Base-by-base conservation (phyloP, 176 grass and related monocot species). In the Saccharum spontaneum region DNA sequence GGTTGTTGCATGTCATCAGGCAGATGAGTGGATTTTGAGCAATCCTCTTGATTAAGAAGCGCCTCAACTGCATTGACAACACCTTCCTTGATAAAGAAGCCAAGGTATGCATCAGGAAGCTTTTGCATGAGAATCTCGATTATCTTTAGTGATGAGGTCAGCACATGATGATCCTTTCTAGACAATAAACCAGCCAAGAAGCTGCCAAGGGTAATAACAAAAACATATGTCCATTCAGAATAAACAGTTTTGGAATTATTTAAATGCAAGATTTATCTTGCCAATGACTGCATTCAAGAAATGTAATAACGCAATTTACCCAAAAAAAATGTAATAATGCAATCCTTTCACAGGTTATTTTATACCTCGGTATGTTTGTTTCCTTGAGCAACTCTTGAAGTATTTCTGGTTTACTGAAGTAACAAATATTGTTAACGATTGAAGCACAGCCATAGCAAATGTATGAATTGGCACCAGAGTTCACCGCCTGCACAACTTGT, bases 81-180 rank as follows among this genome's bases (percentile, higher is more conserved):
- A 39, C 97, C 97, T 94, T 96, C 97, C 83, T 99, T 99, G 82
- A 99, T 89, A 87, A 99, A 99, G 16, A 85, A 99, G 71, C 87
- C 89, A 78, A 96, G 91, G 86, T 96, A 99, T 82, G 87, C 86
- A 92, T 87, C 81, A 16, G 97, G 93, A 87, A 99, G 87, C 79
- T 99, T 99, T 94, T 96, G 93, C 97, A 99, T 99, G 43, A 99
- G 93, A 88, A 94, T 91, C 83, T 99, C 97, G 18, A 99, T 86
- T 49, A 91, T 92, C 89, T 85, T 95, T 70, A 99, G 60, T 48
- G 97, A 88, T 65, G 88, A 88, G 73, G 89, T 82, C 76, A 99
- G 71, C 18, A 99, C 86, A 88, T 99, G 97, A 75, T 88, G 88
- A 90, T 99, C 91, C 91, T 95, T 99, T 77, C 92, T 87, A 63